Evolutionary conservation across 371 early-diverging fungal genomes (phyloP), one percentile per base, ranked within the genome.

Genomic region (Mucor mucedo): DNA sequence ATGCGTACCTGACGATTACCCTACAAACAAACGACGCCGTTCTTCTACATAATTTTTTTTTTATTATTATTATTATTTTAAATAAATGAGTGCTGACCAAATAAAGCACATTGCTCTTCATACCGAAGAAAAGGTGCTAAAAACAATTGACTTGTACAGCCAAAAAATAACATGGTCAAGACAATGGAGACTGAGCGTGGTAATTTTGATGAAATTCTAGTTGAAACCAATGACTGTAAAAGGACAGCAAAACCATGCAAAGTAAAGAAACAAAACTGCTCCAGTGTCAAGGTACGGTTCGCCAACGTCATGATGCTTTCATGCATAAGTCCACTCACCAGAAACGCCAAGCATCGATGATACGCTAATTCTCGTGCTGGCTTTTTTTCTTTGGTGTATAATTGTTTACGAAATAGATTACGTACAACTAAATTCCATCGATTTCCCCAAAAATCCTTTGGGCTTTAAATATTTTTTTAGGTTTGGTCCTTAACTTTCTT

Each of bases 201-300:
- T 28, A 30, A 11, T 13, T 30, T 50, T 8, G 11, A 21, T 28
- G 28, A 5, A 28, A 48, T 28, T 3, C 8, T 28, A 6, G 5
- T 50, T 0, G 29, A 30, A 27, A 50, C 53, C 7, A 53, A 5
- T 2, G 38, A 8, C 41, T 62, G 54, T n/a, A 54, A 10, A 16
- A 14, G 42, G 3, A 62, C 47, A 2, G 28, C 47, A 4, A 35
- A 4, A n/a, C 54, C 62, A 33, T 62, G 54, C 9, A 62, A 2
- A 33, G 54, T 45, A 35, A 62, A 62, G 44, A 62, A 62, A 2
- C 14, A 7, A 62, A 62, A 45, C 14, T 62, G 53, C 16, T 89
- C 90, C 80, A 97, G 95, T 52, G 94, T 95, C 38, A 97, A 60
- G 1, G 84, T 76, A n/a, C 83, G 75, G 33, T 91, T 89, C 2